Conservation (phyloP, 345 rosid genomes). For the Microthlaspi erraticum region DNA sequence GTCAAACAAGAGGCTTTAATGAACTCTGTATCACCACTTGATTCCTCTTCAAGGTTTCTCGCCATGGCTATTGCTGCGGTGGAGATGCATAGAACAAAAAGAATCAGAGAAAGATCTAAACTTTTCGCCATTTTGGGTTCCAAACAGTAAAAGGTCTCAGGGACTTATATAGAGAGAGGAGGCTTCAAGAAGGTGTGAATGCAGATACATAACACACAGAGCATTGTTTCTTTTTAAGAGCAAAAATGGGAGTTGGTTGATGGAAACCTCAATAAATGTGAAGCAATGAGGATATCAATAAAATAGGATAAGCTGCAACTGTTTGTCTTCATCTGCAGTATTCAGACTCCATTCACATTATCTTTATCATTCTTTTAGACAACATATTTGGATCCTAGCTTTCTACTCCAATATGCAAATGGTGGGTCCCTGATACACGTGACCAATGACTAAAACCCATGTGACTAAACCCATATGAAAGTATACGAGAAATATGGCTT, state of each 20-base stretch:
- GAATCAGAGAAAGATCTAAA: constrained; percentile 30
- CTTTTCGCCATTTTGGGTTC: constrained; percentile 36
- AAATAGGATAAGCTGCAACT: constrained; percentile 43
- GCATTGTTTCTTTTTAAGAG: background rate
- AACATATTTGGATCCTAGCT: constrained; percentile 36
- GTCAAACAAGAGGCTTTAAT: constrained; percentile 62
- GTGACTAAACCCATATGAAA: constrained; percentile 36
- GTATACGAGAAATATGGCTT: constrained; percentile 37
- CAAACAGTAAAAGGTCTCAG: constrained; percentile 30
- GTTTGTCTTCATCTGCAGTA: constrained; percentile 29
- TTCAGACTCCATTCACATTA: constrained; percentile 24
- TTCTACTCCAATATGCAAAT: constrained; percentile 29
- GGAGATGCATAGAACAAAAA: constrained; percentile 34
- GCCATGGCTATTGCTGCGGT: constrained; percentile 41
- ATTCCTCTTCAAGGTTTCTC: constrained; percentile 43
- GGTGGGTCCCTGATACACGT: constrained; percentile 46
- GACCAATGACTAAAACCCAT: constrained; percentile 42
- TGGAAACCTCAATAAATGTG: constrained; percentile 35
- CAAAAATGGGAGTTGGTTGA: constrained; percentile 37
- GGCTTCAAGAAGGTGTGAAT: constrained; percentile 25
- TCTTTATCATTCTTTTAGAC: constrained; percentile 25
- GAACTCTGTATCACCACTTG: constrained; percentile 47
- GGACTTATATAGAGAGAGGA: constrained; percentile 32
- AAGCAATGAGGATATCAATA: constrained; percentile 30
- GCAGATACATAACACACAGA: constrained; percentile 24